Percentiles rank a stretch among this genome's conserved stretches.
Evolutionary conservation across 2,329 filamentous ascomycete species (phyloP).

Genomic region (Juglanconis sp.): DNA sequence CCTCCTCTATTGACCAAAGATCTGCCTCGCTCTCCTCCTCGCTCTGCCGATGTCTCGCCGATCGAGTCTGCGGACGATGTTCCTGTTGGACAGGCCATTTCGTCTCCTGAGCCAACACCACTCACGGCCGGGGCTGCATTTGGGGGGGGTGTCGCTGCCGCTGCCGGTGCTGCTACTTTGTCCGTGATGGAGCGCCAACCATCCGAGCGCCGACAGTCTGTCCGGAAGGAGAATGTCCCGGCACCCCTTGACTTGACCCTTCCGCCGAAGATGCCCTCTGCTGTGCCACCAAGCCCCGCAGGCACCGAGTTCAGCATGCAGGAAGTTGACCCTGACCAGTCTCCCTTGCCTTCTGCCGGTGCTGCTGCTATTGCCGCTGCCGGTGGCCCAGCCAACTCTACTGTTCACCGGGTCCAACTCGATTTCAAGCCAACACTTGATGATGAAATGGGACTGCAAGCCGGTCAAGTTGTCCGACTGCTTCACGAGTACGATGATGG

Average conservation of each 20-base stretch:
- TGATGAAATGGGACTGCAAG: slow-evolving; percentile 79
- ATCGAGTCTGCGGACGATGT: slow-evolving; percentile 8
- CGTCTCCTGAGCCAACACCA: neutral
- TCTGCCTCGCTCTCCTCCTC: neutral
- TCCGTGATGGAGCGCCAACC: slow-evolving; percentile 10
- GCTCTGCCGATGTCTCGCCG: neutral
- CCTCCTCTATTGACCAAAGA: neutral
- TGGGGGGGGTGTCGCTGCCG: too few species aligned
- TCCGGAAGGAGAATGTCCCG: slow-evolving; percentile 47
- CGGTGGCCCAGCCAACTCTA: slow-evolving; percentile 54
- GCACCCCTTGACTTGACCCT: slow-evolving; percentile 54
- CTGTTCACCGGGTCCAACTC: slow-evolving; percentile 89
- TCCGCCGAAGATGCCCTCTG: slow-evolving; percentile 27
- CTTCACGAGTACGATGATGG: slow-evolving; percentile 97
- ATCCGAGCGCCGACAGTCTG: slow-evolving; percentile 51
- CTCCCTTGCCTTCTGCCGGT: slow-evolving; percentile 47
- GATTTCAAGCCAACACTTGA: slow-evolving; percentile 92
- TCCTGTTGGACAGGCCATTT: slow-evolving; percentile 1
- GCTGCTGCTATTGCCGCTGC: slow-evolving; percentile 61
- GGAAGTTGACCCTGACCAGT: slow-evolving; percentile 40
- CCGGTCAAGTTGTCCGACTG: slow-evolving; percentile 81
- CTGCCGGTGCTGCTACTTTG: neutral
- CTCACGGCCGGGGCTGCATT: neutral
- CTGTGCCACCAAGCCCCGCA: slow-evolving; percentile 55
- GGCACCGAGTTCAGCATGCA: slow-evolving; percentile 59